phyloP scores from a whole-genome alignment of 345 rosid species.

The Turnera subulata region DNA sequence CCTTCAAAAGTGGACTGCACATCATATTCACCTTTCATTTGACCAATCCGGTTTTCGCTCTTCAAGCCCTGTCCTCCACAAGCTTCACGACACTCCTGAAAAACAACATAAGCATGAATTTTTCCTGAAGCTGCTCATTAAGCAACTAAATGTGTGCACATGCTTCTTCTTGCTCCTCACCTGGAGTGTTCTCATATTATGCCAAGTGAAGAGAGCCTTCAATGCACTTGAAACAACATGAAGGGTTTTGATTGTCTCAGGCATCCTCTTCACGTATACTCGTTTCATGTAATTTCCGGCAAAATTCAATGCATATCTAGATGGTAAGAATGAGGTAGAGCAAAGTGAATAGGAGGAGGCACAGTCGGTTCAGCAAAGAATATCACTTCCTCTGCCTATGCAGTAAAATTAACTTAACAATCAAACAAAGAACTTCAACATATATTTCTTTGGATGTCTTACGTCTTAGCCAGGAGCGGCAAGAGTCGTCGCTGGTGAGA shows the following conservation, averaged over 20 bases:
- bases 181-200: constrained; percentile 94
- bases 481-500: constrained; percentile 87
- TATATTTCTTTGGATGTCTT: constrained; percentile 30
- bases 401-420: too few species aligned
- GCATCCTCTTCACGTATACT: constrained; percentile 71
- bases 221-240: constrained; percentile 84
- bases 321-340: not conserved
- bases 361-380: not conserved
- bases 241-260: constrained; percentile 64
- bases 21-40: constrained; percentile 77
- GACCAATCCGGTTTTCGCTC: constrained; percentile 87
- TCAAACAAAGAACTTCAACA: too few species aligned
- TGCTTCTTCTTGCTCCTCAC: constrained; percentile 32
- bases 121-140: not conserved
- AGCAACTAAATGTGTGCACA: not conserved
- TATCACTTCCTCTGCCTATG: too few species aligned
- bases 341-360: not conserved
- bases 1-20: constrained; percentile 95
- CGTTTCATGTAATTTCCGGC: constrained; percentile 77
- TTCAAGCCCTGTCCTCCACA: constrained; percentile 94
- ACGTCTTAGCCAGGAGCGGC: constrained; percentile 95
- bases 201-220: constrained; percentile 81
- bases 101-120: not conserved
- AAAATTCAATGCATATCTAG: constrained; percentile 80
- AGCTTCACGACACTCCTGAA: constrained; percentile 97